Percentiles rank a stretch among this genome's conserved stretches.
phyloP scores from a whole-genome alignment of 768 basidiomycete species.

The Rhodotorula paludigena region DNA sequence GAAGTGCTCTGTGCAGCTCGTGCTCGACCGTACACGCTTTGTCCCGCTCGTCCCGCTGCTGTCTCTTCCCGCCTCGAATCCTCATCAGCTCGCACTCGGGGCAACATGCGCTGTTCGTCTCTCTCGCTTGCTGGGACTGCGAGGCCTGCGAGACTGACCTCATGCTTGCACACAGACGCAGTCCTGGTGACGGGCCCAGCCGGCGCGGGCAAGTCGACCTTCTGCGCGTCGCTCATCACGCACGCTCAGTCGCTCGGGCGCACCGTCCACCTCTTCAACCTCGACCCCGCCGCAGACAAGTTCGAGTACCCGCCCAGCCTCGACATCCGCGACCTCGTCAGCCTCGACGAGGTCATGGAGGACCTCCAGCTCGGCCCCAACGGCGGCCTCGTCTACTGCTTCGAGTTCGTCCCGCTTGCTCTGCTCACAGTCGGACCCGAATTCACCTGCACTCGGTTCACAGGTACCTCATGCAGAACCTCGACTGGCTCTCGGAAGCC shows the following conservation, averaged over 20 bases:
- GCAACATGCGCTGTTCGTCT: constrained; percentile 20
- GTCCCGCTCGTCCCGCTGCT: too few species aligned
- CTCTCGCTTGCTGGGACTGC: too few species aligned
- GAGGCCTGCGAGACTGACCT: background rate
- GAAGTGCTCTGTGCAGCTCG: too few species aligned
- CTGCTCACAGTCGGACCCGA: background rate
- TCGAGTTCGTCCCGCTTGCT: constrained; percentile 72
- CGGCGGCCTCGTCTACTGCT: constrained; percentile 94
- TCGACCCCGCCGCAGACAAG: constrained; percentile 90
- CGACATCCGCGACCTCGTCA: constrained; percentile 89
- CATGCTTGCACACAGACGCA: constrained; percentile 18
- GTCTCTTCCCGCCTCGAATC: too few species aligned
- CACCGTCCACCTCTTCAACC: constrained; percentile 86
- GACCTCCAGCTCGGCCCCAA: constrained; percentile 95
- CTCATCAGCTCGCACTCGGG: background rate
- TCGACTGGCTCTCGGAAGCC: constrained; percentile 98
- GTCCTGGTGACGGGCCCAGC: constrained; percentile 67
- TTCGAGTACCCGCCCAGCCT: constrained; percentile 90
- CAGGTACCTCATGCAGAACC: constrained; percentile 91
- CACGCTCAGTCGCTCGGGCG: constrained; percentile 78
- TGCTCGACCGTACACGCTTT: too few species aligned
- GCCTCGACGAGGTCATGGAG: constrained; percentile 88
- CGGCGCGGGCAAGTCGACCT: constrained; percentile 95
- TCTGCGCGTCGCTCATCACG: constrained; percentile 78
- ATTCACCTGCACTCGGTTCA: background rate